Percentiles rank a stretch among this genome's conserved stretches.
Conservation (phyloP, 257 asterid species). For the Solanum arcanum region DNA sequence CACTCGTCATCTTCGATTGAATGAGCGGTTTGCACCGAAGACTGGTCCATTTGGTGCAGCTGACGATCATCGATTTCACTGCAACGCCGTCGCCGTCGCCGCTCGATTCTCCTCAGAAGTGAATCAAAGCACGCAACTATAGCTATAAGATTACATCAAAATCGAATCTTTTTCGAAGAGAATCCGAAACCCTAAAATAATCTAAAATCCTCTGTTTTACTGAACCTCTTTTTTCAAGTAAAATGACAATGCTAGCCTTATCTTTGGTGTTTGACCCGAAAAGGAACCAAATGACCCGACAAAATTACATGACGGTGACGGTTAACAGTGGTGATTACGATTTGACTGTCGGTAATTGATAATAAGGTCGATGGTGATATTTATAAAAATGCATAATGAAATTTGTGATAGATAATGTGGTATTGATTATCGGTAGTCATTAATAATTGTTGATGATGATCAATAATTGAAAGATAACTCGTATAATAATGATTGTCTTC, state of each 20-base stretch:
- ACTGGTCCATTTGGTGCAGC: conserved; percentile 40
- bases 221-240: neutral
- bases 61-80: conserved; percentile 41
- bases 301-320: neutral
- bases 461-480: neutral
- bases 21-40: conserved; percentile 32
- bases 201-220: neutral
- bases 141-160: neutral
- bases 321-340: neutral
- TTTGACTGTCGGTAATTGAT: neutral
- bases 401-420: neutral
- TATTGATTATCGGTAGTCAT: neutral
- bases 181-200: neutral
- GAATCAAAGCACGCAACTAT: neutral
- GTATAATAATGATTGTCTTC: neutral
- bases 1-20: conserved; percentile 53
- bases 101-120: neutral
- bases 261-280: neutral
- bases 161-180: conserved; percentile 5
- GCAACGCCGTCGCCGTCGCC: neutral
- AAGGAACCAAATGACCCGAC: neutral
- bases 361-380: neutral
- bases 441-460: neutral
- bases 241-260: neutral
- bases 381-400: neutral